Evolutionary conservation across 208 protist species (phyloP).

Genomic region (Leishmania martiniquensis): DNA sequence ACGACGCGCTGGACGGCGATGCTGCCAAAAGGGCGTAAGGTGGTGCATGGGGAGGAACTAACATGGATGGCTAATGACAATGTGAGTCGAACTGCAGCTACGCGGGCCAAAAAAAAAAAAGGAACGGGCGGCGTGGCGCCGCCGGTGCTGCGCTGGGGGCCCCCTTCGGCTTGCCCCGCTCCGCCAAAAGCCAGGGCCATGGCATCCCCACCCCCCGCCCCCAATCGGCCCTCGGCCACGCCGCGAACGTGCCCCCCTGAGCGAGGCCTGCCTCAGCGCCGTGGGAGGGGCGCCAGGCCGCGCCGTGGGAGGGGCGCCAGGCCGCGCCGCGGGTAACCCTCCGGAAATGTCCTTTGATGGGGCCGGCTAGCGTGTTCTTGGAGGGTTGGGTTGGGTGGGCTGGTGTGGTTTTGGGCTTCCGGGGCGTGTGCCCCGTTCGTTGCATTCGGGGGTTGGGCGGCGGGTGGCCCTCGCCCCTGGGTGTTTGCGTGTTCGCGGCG

Average conservation of each 20-base stretch:
- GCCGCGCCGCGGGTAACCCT: too few relatives aligned
- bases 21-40: not conserved
- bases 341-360: too few relatives aligned
- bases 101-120: not conserved
- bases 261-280: too few relatives aligned
- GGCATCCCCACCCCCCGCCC: too few relatives aligned
- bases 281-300: too few relatives aligned
- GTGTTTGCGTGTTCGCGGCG: not conserved
- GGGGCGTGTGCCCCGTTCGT: not conserved
- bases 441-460: not conserved
- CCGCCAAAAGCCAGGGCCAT: too few relatives aligned
- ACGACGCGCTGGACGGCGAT: conserved; percentile 12
- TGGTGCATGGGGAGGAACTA: not conserved
- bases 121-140: not conserved
- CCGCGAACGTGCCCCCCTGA: too few relatives aligned
- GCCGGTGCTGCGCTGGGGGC: not conserved
- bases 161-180: too few relatives aligned
- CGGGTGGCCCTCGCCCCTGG: not conserved
- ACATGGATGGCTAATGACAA: not conserved
- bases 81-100: not conserved
- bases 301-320: too few relatives aligned
- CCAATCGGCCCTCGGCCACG: too few relatives aligned
- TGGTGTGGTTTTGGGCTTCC: not conserved
- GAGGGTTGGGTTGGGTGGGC: not conserved
- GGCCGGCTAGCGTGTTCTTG: too few relatives aligned